Base-by-base conservation (phyloP, 164 flowering plant species). In the Chloranthus sessilifolius region DNA sequence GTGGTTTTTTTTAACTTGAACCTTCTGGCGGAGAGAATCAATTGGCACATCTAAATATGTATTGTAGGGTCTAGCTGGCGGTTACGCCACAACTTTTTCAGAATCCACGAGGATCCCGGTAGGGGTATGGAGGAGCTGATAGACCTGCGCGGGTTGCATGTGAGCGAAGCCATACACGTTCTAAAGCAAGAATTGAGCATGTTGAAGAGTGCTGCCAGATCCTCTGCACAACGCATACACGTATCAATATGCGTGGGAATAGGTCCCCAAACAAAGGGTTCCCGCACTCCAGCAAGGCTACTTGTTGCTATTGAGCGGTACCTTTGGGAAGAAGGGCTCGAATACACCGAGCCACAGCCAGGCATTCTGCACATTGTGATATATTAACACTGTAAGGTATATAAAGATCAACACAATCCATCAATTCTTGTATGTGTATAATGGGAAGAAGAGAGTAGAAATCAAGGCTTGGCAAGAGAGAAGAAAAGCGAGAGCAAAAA, bases 331-430 rank as follows among this genome's bases (percentile, higher is more conserved):
- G 95, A 85, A 38, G n/a, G n/a, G n/a, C 88, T 94, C 7, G 90
- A 89, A 28, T 94, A 56, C 72, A 61, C 79, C 2, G 97, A 89
- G 61, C 80, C 96, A 7, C 97, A 94, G 63, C 85, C 97, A 9
- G 97, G 99, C 62, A 78, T 94, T 51, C 96, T 94, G 56, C 81
- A 91, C 25, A 88, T 92, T 64, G 85, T 88, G 73, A 60, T 92
- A 66, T 88, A 83, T 50, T 82, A 80, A 81, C 53, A 25, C 41
- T 49, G 61, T 60, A 65, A 55, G 67, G 65, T 66, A 16, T 53
- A 53, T 38, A 68, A 62, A 73, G 67, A 65, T 68, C 37, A 48
- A 51, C 46, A 52, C 39, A 45, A 41, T 43, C 54, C 73, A n/a
- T n/a, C n/a, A n/a, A 75, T 77, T 73, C 73, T 75, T 75, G 49